Evolutionary conservation across 2,329 filamentous ascomycete genomes (phyloP), one percentile per base, ranked within the genome.

Genomic region (Alternaria novae-zelandiae): DNA sequence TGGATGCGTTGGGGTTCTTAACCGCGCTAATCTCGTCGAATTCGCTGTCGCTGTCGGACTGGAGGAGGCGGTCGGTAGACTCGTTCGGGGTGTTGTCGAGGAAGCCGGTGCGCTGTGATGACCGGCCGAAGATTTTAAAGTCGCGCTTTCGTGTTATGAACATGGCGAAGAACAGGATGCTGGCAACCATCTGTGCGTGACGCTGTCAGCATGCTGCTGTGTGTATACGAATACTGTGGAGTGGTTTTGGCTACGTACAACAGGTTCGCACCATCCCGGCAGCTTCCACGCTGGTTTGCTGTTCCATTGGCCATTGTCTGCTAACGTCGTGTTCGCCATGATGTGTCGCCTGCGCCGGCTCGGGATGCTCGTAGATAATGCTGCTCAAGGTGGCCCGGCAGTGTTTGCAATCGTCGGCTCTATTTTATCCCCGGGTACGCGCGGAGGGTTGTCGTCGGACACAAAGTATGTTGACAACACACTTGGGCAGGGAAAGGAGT

Each of bases 91-190:
- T 73, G 30, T 67, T 59, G 54, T 83, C 81, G 41, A 82, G 74
- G 32, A 78, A 71, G 13, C 74, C 55, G n/a, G 74, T 28, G 67
- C 72, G 73, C 4, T 63, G 54, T 2, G 70, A 61, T 57, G 70
- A 70, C 45, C 69, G 65, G 51, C 73, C 71, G 44, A 84, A 79
- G 57, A 86, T 79, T 41, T 78, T 79, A 68, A 78, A 85, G 61
- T 81, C 79, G 62, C 79, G 79, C 63, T 81, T 79, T 21, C 84
- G 79, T 12, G 83, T 86, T 60, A 85, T 72, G 63, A 82, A 79
- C 79, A 86, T 82, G 26, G 83, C 83, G 23, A 78, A 78, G 65
- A 85, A 77, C 59, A 86, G 81, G 57, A 86, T 86, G 43, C 74
- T 79, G n/a, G 83, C 77, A 11, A 86, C 84, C 66, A 86, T 84